Base-by-base conservation (phyloP, 2,329 filamentous ascomycete species). In the Phialocephala subalpina region DNA sequence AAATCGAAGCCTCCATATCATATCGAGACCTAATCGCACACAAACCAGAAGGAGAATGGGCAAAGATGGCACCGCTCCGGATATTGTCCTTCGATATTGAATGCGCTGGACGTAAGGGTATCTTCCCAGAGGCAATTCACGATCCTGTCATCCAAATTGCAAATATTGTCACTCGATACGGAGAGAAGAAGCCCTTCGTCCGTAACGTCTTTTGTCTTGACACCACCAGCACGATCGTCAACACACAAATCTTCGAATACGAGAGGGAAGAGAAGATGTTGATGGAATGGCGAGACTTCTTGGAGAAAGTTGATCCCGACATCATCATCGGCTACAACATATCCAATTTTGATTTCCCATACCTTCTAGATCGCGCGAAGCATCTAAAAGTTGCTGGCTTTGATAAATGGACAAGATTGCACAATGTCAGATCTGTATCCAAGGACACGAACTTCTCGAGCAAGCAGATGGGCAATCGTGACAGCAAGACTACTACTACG, bases 261-360 rank as follows among this genome's bases (percentile, higher is more conserved):
- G 83, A 91, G 20, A 85, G 87, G 52, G 96, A 99, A 77, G 88
- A 91, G 62, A 89, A 94, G 67, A 96, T 99, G 94, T 84, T 99
- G n/a, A 89, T 90, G 80, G 88, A 90, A 49, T 99, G 96, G 96
- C 90, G 92, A 74, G 86, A 97, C 66, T 99, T 99, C 70, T 79
- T 99, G 18, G 86, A 97, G 72, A 89, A 93, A 73, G 93, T 96
- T 0, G 96, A 99, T 72, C 95, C 96, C 0, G 96, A 99, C 80
- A 92, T 99, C 70, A 97, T 99, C 75, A 99, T 97, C 63, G 96
- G 96, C 55, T 99, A 99, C 89, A 99, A 99, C 79, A 99, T 97
- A 80, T 84, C 92, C 76, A 99, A 99, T 81, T 99, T 99, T 80
- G 96, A 99, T 82, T 98, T 99, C 70, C 95, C 95, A 0, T 99